Conservation (phyloP, 2,329 filamentous ascomycete species). For the Exophiala lecanii-corni region DNA sequence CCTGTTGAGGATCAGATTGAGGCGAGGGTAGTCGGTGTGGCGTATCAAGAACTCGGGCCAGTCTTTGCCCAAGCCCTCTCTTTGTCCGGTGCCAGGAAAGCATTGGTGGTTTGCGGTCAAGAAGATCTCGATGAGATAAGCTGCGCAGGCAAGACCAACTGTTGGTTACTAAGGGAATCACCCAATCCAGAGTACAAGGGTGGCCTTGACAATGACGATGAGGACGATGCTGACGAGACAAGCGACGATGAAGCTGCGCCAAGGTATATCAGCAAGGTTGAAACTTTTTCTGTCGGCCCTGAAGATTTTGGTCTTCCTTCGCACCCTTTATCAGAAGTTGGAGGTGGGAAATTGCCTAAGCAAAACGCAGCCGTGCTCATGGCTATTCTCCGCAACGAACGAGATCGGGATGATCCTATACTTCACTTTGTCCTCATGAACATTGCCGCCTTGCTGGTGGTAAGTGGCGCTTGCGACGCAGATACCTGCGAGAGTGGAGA, state of each 20-base stretch:
- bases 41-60: constrained; percentile 76
- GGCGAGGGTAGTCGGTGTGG: constrained; percentile 88
- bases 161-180: constrained; percentile 69
- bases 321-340: constrained; percentile 73
- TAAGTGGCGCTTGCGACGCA: constrained; percentile 79
- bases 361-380: constrained; percentile 85
- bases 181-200: constrained; percentile 41
- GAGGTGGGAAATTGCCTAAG: constrained; percentile 75
- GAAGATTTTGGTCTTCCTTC: constrained; percentile 78
- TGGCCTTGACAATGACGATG: constrained; percentile 20
- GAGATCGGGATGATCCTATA: constrained; percentile 74
- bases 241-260: constrained; percentile 37
- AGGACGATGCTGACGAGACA: constrained; percentile 41
- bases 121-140: constrained; percentile 95
- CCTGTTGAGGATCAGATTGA: constrained; percentile 81
- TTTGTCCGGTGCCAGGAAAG: constrained; percentile 72
- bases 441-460: constrained; percentile 79
- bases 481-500: constrained; percentile 77
- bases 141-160: constrained; percentile 81
- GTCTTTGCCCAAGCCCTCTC: constrained; percentile 83
- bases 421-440: constrained; percentile 94
- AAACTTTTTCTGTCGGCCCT: constrained; percentile 73
- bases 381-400: constrained; percentile 67
- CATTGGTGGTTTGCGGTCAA: constrained; percentile 84
- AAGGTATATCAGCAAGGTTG: constrained; percentile 52